Conservation (phyloP, 1,284 basidiomycete genomes). For the Porphyrellus sp. region DNA sequence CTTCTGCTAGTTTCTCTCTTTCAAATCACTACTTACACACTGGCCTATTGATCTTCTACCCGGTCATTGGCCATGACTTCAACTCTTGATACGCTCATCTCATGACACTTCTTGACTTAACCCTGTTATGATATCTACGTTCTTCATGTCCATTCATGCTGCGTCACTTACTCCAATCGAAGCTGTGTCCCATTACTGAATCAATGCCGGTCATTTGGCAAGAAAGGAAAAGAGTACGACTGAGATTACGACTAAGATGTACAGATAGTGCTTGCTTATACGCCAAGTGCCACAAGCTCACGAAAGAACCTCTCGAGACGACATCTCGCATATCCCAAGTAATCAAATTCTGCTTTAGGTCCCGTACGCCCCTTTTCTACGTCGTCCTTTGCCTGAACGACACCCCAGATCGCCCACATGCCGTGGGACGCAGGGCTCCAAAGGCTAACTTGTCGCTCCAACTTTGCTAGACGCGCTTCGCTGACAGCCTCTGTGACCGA, state of each 20-base stretch:
- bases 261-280: constrained; percentile 28
- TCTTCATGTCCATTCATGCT: constrained; percentile 44
- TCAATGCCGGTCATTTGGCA: background rate
- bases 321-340: constrained; percentile 66
- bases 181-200: constrained; percentile 29
- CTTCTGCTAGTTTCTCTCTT: constrained; percentile 8
- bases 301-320: constrained; percentile 62
- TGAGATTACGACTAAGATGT: too few species aligned
- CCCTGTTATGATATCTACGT: constrained; percentile 40
- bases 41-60: constrained; percentile 6
- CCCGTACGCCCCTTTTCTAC: constrained; percentile 55
- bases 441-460: constrained; percentile 75
- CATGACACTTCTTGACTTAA: constrained; percentile 39
- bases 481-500: constrained; percentile 31
- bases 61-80: constrained; percentile 6
- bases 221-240: constrained; percentile 1
- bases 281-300: constrained; percentile 50
- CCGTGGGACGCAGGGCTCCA: constrained; percentile 89
- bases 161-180: constrained; percentile 49
- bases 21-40: constrained; percentile 6
- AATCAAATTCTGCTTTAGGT: constrained; percentile 70
- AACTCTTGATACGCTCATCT: constrained; percentile 25
- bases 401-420: constrained; percentile 90
- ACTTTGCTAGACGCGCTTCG: constrained; percentile 40
- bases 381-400: constrained; percentile 85